These are phyloP conservation scores for Eruca vesicaria DNA, from an alignment of 441 rosid genomes.

Conservation along the genomic window DNA sequence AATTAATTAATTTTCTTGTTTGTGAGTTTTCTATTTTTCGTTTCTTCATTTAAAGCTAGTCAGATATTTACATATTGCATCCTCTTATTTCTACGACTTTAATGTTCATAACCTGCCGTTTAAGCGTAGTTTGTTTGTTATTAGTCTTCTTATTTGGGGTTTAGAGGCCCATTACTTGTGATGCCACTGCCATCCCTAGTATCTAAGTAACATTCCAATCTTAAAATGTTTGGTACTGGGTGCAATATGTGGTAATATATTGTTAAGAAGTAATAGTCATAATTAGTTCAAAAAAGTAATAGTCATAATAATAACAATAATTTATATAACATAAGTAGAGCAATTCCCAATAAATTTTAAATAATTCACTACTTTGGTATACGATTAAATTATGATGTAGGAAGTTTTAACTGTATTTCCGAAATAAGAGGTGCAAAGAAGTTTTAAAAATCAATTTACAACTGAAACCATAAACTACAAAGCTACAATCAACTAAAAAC, in stretches of 20 bases:
- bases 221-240: background rate
- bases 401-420: background rate
- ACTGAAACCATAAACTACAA: conserved; percentile 6
- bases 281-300: too few relatives aligned
- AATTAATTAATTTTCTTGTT: background rate
- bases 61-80: background rate
- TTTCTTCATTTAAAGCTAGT: background rate
- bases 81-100: too few relatives aligned
- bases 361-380: too few relatives aligned
- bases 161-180: background rate
- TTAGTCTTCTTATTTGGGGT: background rate
- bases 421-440: background rate
- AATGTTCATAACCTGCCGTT: too few relatives aligned
- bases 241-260: too few relatives aligned
- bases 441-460: background rate
- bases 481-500: background rate
- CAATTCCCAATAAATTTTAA: background rate
- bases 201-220: background rate
- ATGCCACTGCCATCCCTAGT: background rate
- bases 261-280: background rate
- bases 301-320: too few relatives aligned
- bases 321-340: background rate
- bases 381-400: background rate
- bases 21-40: background rate
- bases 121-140: background rate